phyloP scores from a whole-genome alignment of 768 basidiomycete species.

The Gyrodon lividus region DNA sequence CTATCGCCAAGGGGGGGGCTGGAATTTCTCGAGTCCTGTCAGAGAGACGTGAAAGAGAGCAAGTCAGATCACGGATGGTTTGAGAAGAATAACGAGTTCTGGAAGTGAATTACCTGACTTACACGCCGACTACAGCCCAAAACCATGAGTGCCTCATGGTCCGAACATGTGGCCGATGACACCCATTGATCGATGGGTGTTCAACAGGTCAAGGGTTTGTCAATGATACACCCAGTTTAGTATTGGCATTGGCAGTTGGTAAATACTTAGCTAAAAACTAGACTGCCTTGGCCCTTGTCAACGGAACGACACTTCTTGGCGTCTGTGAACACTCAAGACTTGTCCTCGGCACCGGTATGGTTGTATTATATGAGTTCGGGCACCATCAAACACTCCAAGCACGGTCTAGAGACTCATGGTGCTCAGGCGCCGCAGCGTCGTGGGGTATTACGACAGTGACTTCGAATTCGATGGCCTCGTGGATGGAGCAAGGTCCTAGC shows the following conservation, averaged over 20 bases:
- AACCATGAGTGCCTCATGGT: constrained; percentile 23
- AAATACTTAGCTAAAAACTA: too few species aligned
- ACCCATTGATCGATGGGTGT: constrained; percentile 10
- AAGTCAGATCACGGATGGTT: constrained; percentile 2
- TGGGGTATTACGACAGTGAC: background rate
- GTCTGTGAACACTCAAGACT: constrained; percentile 1
- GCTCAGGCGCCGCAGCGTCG: background rate
- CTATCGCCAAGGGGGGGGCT: constrained; percentile 6
- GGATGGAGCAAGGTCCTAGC: constrained; percentile 14
- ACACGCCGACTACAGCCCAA: background rate
- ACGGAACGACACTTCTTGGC: constrained; percentile 1
- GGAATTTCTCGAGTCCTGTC: constrained; percentile 3
- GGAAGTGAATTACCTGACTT: background rate
- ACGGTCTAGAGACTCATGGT: constrained; percentile 14
- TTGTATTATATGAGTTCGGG: background rate
- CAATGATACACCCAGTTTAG: background rate
- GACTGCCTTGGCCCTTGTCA: too few species aligned
- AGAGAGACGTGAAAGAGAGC: constrained; percentile 4
- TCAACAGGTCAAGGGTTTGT: background rate
- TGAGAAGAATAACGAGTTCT: background rate
- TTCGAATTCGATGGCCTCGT: constrained; percentile 16
- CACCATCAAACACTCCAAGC: background rate
- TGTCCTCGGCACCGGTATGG: constrained; percentile 2
- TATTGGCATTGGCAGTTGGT: background rate
- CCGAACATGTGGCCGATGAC: constrained; percentile 14